Evolutionary conservation across 2,329 filamentous ascomycete genomes (phyloP), one percentile per base, ranked within the genome.

Genomic region (Neonectria neomacrospora): DNA sequence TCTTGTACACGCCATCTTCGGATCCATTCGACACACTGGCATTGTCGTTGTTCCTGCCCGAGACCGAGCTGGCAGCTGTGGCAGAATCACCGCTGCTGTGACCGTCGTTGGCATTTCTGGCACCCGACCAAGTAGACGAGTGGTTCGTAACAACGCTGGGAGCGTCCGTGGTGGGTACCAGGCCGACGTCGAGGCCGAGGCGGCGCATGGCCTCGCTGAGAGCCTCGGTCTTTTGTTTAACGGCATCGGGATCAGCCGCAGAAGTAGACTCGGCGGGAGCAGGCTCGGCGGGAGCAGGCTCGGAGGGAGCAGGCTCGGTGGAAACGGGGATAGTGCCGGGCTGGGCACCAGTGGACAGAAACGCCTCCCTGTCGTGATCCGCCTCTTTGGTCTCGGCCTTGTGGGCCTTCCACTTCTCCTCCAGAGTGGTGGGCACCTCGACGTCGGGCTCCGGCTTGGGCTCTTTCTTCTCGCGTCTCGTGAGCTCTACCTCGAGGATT

Each of bases 401-500:
- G 61, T 74, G 72, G 30, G 73, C 67, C 66, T 73, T 73, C 72
- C 73, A 74, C 65, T 72, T 74, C 55, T 74, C 72, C 3, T 74
- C 72, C n/a, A 74, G 58, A 1, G 67, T 74, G 32, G 61, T 71
- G n/a, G 71, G 65, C 2, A 52, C 45, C 2, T 56, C 39, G 3
- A 64, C 65, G 2, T 74, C 64, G n/a, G 63, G 58, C 22, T 59
- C 66, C 18, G 71, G 71, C 61, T 73, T 73, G 20, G 67, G 70
- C 30, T 72, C 72, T 56, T 74, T 74, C 61, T 74, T 83, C 71
- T 89, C 86, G 20, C 81, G 81, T 11, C 86, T 78, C 2, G 77
- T 77, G 23, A 89, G 73, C 71, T 88, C 85, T 3, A 89, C 74
- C 56, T 88, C 86, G 7, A 89, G 77, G 0, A 88, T 81, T 12